Percentiles rank a stretch among this genome's conserved stretches.
These are phyloP conservation scores for Sarocladium oryzae DNA, from an alignment of 2,329 filamentous ascomycete species.

Conservation along the genomic window DNA sequence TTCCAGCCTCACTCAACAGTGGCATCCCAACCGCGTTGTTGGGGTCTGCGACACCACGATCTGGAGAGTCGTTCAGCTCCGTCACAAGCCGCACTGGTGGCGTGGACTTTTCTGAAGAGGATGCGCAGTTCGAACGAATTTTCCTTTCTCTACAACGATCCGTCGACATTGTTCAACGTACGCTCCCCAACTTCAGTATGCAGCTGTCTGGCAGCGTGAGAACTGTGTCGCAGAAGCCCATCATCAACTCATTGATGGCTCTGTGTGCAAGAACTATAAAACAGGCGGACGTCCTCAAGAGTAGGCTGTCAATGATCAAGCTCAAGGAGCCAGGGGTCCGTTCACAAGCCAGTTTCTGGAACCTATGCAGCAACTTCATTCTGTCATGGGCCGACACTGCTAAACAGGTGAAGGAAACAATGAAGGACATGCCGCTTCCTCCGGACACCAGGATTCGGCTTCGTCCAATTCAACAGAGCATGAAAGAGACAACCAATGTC, in stretches of 20 bases:
- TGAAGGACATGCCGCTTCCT: conserved; percentile 46
- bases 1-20: conserved; percentile 28
- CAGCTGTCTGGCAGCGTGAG: conserved; percentile 62
- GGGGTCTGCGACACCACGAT: conserved; percentile 7
- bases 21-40: conserved; percentile 60
- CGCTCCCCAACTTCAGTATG: conserved; percentile 61
- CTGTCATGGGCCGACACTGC: conserved; percentile 64
- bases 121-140: conserved; percentile 74
- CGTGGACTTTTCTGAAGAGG: conserved; percentile 66
- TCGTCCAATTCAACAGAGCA: conserved; percentile 72
- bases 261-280: conserved; percentile 66
- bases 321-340: conserved; percentile 76
- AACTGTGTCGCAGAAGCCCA: conserved; percentile 53
- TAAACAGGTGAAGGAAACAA: conserved; percentile 48
- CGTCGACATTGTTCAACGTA: conserved; percentile 65
- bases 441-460: conserved; percentile 67
- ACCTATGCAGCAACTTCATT: conserved; percentile 69
- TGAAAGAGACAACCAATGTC: conserved; percentile 71
- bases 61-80: conserved; percentile 60
- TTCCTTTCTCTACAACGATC: conserved; percentile 70
- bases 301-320: conserved; percentile 70
- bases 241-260: conserved; percentile 65
- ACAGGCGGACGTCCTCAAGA: conserved; percentile 66
- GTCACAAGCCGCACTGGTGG: conserved; percentile 38
- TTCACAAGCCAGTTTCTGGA: conserved; percentile 55